Percentiles rank a stretch among this genome's conserved stretches.
Conservation (phyloP, 2,329 filamentous ascomycete genomes). For the Dothideomycetes sp. region DNA sequence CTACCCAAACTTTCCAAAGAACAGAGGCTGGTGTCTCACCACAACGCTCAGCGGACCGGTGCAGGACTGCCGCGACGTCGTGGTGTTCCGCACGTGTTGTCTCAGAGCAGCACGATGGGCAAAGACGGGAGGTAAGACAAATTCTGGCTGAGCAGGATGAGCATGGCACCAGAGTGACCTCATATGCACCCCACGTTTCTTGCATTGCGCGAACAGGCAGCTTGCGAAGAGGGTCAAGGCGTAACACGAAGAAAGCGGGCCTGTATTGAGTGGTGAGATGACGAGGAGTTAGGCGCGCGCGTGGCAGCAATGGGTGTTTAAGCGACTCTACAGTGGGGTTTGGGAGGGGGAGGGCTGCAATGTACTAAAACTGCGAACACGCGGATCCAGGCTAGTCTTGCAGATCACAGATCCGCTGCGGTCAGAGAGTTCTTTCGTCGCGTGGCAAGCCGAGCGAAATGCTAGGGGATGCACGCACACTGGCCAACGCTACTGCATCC, state of each 20-base stretch:
- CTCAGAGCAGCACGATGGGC: no score
- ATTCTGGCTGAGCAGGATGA: not conserved
- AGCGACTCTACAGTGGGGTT: no score
- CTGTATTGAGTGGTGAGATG: no score
- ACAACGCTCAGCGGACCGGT: not conserved
- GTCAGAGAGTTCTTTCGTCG: conserved; percentile 6
- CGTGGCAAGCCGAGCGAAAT: conserved; percentile 7
- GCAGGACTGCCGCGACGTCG: not conserved
- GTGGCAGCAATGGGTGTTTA: not conserved
- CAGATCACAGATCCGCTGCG: conserved; percentile 8
- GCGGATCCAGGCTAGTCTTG: conserved; percentile 4
- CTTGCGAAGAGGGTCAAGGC: no score
- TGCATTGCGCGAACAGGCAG: no score
- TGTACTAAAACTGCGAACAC: conserved; percentile 5
- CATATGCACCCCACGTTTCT: no score
- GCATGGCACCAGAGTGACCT: no score
- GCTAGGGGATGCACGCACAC: conserved; percentile 2
- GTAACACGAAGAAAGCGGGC: no score
- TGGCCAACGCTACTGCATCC: conserved; percentile 4
- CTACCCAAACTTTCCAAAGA: not conserved
- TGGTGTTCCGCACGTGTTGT: not conserved
- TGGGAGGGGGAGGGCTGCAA: no score
- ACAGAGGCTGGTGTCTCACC: not conserved
- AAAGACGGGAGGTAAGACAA: not conserved
- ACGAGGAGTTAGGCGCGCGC: not conserved